A percentile compares a stretch with the other conserved stretches of the same genome.
phyloP scores from a whole-genome alignment of 2,329 filamentous ascomycete genomes.

The Hypoxylon sp. region DNA sequence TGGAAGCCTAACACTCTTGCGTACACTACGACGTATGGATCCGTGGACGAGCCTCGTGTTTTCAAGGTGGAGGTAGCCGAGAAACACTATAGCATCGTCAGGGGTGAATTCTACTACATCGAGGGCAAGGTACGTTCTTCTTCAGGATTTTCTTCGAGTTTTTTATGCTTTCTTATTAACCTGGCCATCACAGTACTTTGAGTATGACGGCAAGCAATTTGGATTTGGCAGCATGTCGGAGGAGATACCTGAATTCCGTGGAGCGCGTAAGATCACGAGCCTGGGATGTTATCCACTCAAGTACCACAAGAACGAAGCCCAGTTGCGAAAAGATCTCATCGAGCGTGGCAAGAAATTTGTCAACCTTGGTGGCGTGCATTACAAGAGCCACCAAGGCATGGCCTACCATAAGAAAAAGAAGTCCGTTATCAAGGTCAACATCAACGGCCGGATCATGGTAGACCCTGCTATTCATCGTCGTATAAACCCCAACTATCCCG shows the following conservation, averaged over 20 bases:
- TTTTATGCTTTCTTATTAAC: constrained; percentile 15
- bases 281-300: constrained; percentile 82
- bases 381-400: constrained; percentile 85
- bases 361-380: constrained; percentile 83
- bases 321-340: constrained; percentile 76
- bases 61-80: constrained; percentile 86
- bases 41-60: constrained; percentile 80
- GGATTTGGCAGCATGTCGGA: constrained; percentile 80
- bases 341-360: constrained; percentile 90
- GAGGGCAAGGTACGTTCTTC: constrained; percentile 70
- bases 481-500: constrained; percentile 87
- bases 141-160: background rate
- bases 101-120: constrained; percentile 81
- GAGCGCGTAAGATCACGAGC: constrained; percentile 85
- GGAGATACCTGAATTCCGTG: constrained; percentile 82
- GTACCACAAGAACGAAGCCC: constrained; percentile 81
- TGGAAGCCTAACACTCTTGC: constrained; percentile 89
- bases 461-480: constrained; percentile 86
- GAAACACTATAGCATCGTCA: constrained; percentile 77
- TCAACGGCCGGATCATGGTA: constrained; percentile 90
- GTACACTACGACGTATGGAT: constrained; percentile 83
- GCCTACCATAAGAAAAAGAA: constrained; percentile 88
- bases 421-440: constrained; percentile 81
- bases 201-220: constrained; percentile 90
- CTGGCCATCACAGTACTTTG: constrained; percentile 73